Conservation (phyloP, 2,329 filamentous ascomycete genomes). For the Calonectria leucothoes region DNA sequence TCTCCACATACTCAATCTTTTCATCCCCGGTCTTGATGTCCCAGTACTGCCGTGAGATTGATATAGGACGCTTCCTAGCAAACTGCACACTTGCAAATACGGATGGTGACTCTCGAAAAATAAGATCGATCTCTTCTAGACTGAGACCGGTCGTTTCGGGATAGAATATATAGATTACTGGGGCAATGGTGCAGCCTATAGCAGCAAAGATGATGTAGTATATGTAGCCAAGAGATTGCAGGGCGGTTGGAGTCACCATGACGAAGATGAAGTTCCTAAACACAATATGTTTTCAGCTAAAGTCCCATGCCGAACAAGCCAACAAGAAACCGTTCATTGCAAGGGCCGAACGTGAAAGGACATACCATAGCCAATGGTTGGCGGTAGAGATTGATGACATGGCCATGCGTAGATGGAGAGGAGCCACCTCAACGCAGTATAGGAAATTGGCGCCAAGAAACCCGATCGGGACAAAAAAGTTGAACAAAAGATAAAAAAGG, state of each 20-base stretch:
- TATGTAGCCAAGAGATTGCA: not conserved
- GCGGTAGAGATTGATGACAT: not conserved
- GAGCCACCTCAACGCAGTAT: not conserved
- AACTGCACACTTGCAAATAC: not conserved
- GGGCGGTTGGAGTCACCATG: not conserved
- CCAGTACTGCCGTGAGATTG: too few relatives aligned
- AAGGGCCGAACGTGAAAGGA: too few relatives aligned
- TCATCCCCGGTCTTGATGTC: too few relatives aligned
- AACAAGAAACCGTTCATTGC: too few relatives aligned
- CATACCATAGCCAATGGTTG: not conserved
- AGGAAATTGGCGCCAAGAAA: not conserved
- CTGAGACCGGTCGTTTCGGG: not conserved
- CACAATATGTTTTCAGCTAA: too few relatives aligned
- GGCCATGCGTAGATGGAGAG: not conserved
- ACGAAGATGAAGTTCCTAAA: not conserved
- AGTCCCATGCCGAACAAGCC: too few relatives aligned
- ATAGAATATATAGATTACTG: not conserved
- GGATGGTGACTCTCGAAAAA: not conserved
- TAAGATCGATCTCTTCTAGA: not conserved
- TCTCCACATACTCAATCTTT: too few relatives aligned
- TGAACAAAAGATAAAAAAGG: not conserved
- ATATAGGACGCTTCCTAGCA: not conserved
- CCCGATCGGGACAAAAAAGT: not conserved
- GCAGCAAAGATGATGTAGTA: not conserved
- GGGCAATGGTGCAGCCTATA: not conserved